Evolutionary conservation across 2,329 filamentous ascomycete species (phyloP).

Genomic region (Colletotrichum coccodes): DNA sequence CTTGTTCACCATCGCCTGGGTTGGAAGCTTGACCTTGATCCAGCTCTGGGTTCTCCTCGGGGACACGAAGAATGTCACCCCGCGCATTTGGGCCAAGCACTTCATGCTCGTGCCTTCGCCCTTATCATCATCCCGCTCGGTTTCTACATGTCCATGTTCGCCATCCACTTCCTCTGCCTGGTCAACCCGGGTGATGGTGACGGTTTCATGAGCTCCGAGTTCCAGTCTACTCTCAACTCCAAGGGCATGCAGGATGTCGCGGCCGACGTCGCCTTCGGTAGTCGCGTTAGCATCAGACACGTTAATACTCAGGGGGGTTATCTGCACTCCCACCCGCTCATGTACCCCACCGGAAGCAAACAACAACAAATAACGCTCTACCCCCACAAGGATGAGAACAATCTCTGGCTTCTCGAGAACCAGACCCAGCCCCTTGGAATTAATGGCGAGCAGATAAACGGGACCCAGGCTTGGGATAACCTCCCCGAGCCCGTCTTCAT

Average conservation of each 20-base stretch:
- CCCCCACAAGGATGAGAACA: constrained; percentile 99
- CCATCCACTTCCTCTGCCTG: constrained; percentile 93
- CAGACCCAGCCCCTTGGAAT: constrained; percentile 88
- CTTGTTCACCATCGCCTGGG: constrained; percentile 98
- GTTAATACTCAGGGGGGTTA: constrained; percentile 98
- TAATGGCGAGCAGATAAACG: constrained; percentile 81
- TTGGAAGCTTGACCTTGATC: constrained; percentile 87
- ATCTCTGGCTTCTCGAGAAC: constrained; percentile 93
- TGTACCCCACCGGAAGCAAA: constrained; percentile 98
- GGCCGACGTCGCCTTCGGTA: constrained; percentile 90
- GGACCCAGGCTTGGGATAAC: constrained; percentile 85
- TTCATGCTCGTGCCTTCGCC: constrained; percentile 89
- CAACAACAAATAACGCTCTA: constrained; percentile 99
- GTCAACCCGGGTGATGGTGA: constrained; percentile 96
- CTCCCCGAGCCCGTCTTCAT: constrained; percentile 74
- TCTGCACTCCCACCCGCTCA: constrained; percentile 94
- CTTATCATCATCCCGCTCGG: constrained; percentile 87
- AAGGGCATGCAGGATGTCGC: constrained; percentile 97
- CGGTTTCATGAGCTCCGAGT: constrained; percentile 99
- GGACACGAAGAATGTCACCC: constrained; percentile 85
- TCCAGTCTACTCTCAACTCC: constrained; percentile 95
- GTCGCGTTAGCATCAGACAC: constrained; percentile 86
- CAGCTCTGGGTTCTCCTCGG: constrained; percentile 97
- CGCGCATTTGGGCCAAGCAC: constrained; percentile 91
- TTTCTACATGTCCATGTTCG: constrained; percentile 98